Evolutionary conservation across 2,329 filamentous ascomycete species (phyloP), one percentile per base, ranked within the genome.

Genomic region (Aspergillus uvarum): DNA sequence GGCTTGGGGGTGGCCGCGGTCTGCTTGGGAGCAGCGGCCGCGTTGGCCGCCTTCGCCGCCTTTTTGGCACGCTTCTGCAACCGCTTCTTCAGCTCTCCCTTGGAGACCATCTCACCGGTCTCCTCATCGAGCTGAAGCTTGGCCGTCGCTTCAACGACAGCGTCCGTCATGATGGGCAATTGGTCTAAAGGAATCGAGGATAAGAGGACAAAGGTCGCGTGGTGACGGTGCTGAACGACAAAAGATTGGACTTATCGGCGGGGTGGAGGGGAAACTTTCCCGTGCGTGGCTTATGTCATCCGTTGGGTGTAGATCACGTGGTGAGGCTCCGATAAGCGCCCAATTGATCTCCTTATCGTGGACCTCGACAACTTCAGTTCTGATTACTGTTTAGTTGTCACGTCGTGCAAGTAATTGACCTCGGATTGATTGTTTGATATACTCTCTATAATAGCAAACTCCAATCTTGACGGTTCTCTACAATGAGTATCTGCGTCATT

Each of bases 1-100:
- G 63, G 49, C 72, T 73, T 55, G 54, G 66, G 61, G 59, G 74
- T 60, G 81, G 80, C 22, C 75, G 71, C 72, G 42, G 61, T 53
- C 54, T 80, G 77, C 61, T 73, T 74, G 70, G 85, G 83, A 10
- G 82, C 67, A 53, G 67, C 70, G 2, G 56, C 61, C 24, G 54
- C 65, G 64, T 56, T 70, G 44, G 73, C 70, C 56, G 67, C 71
- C 59, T 72, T 70, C 42, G 73, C 70, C 57, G 67, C 71, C 59
- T 72, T 71, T 52, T 67, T 67, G 44, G 66, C 63, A 35, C 63
- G 63, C 44, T 68, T 68, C 56, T 65, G 63, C 59, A 65, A 56
- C 14, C 65, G 64, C 65, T 74, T 70, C 63, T 71, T 70, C 49
- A 67, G 60, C 59, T 69, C 74, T 66, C 56, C 63, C 61, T 68